These are phyloP conservation scores for Coccomyxa subellipsoidea DNA, from an alignment of 163 green algal species.

Conservation along the genomic window DNA sequence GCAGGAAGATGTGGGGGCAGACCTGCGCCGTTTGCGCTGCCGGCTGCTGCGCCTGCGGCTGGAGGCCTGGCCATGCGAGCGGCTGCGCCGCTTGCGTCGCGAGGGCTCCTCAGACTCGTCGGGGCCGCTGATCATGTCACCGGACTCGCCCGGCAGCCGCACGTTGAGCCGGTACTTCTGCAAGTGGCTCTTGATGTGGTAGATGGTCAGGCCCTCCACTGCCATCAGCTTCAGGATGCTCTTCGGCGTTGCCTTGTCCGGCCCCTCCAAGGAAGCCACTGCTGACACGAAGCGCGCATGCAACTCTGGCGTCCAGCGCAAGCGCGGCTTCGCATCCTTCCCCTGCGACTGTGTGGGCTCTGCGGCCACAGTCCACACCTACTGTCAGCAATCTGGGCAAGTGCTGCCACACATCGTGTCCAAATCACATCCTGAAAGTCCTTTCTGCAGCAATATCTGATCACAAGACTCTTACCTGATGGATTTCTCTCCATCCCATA, in stretches of 20 bases:
- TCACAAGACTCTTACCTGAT: neutral
- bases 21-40: slow-evolving; percentile 13
- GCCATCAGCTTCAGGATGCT: slow-evolving; percentile 86
- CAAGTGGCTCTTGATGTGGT: slow-evolving; percentile 95
- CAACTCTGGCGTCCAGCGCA: slow-evolving; percentile 94
- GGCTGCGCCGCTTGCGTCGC: neutral
- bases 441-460: no score
- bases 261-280: slow-evolving; percentile 72
- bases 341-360: neutral
- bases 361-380: neutral
- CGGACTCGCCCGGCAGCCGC: slow-evolving; percentile 13
- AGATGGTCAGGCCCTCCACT: slow-evolving; percentile 90
- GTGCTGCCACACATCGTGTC: neutral
- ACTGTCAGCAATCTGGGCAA: neutral
- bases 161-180: slow-evolving; percentile 39
- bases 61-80: neutral
- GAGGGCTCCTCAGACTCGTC: neutral
- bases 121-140: neutral
- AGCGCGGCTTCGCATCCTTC: slow-evolving; percentile 44
- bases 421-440: no score
- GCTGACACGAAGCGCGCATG: slow-evolving; percentile 83
- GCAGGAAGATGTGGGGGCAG: neutral
- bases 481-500: neutral
- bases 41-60: slow-evolving; percentile 30
- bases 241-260: slow-evolving; percentile 69